Base-by-base conservation (phyloP, 371 early-diverging fungal genomes). In the Lichtheimia hyalospora region DNA sequence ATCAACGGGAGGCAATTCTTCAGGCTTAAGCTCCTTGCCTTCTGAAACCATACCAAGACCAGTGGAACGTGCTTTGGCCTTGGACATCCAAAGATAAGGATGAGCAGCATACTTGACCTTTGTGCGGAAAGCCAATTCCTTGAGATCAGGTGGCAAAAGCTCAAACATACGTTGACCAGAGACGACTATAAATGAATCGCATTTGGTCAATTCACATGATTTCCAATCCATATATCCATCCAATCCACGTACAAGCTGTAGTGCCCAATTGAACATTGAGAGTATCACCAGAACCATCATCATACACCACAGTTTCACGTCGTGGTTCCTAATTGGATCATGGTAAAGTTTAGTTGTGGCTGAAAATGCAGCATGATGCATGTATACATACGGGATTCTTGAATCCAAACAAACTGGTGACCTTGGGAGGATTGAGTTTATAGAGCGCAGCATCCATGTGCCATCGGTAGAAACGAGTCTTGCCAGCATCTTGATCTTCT, bases 381-480 rank as follows among this genome's bases (percentile, higher is more conserved):
- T 12, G 16, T 14, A 15, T 52, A 10, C 27, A 12, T 77, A 77
- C 79, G 18, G 80, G 80, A 43, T 76, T 79, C 58, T 79, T 71
- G 2, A 74, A 56, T 15, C 76, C 73, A 64, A 79, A 79, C 23
- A 79, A 60, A 14, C 71, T 74, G 15, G 80, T 79, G 2, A 79
- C 69, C 53, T 74, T 76, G 49, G 80, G 80, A 44, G 75, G 80
- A 21, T 79, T 72, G 6, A 76, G 54, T 43, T 66, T 69, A 42
- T 79, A 79, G 5, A 79, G 64, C 53, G 80, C 80, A 56, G 80
- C 80, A 60, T 79, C 80, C 80, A 79, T 79, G 49, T 79, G 80
- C 80, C 80, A 79, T 34, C 80, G 67, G 50, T 76, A 79, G 57
- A 79, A 79, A 2, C 80, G 62, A 7, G 80, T 79, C 16, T 74